Evolutionary conservation across 2,329 filamentous ascomycete genomes (phyloP).

Genomic region (Colletotrichum falcatum): DNA sequence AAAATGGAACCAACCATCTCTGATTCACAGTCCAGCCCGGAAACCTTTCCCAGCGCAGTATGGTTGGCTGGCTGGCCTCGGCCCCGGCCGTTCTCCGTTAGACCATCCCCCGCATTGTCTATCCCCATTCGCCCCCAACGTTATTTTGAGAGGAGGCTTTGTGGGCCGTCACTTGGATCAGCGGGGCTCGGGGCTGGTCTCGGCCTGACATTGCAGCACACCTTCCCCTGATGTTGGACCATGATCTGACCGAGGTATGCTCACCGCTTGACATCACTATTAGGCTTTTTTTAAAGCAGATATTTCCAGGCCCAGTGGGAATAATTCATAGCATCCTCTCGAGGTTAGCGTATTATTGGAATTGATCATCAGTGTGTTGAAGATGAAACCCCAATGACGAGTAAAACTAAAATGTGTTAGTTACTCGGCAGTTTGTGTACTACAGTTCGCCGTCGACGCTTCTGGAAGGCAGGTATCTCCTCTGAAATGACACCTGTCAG

Average conservation of each 20-base stretch:
- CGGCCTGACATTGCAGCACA: background rate
- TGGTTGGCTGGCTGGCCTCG: background rate
- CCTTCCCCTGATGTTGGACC: background rate
- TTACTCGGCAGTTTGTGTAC: background rate
- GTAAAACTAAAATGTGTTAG: background rate
- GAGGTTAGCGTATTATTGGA: background rate
- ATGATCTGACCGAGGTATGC: background rate
- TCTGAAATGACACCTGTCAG: too few species aligned
- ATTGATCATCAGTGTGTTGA: background rate
- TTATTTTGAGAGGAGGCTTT: conserved; percentile 3
- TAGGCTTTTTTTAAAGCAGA: background rate
- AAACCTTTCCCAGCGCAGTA: background rate
- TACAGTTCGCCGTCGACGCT: too few species aligned
- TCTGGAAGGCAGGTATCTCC: too few species aligned
- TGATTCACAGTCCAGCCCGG: background rate
- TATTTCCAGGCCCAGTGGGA: background rate
- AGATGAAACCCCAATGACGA: background rate
- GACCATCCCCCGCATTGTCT: conserved; percentile 9
- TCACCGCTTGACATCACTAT: background rate
- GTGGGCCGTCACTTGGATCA: background rate
- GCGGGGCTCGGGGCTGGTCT: background rate
- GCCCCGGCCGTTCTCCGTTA: conserved; percentile 19
- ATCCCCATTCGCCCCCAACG: background rate
- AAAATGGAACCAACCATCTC: background rate
- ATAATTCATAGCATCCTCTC: background rate